Evolutionary conservation across 2,329 filamentous ascomycete species (phyloP).

Genomic region (Fusarium paranaense): DNA sequence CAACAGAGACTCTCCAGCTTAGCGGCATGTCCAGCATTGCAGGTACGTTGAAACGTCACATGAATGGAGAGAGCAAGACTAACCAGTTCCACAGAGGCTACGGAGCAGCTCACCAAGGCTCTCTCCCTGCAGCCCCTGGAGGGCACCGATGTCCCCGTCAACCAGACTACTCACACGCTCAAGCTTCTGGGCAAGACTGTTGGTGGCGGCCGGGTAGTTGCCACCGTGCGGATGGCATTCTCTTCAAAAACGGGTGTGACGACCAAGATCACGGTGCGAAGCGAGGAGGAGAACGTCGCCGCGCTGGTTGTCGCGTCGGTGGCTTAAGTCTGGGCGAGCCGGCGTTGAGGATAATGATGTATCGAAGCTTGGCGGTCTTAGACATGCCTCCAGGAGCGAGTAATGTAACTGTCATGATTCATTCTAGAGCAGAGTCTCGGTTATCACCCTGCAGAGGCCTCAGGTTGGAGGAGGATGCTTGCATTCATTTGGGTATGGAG

Average conservation of each 20-base stretch:
- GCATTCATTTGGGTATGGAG: constrained; percentile 15
- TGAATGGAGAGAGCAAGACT: constrained; percentile 16
- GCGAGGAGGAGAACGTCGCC: constrained; percentile 93
- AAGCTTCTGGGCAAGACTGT: constrained; percentile 97
- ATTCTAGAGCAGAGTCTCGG: constrained; percentile 21
- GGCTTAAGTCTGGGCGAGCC: constrained; percentile 65
- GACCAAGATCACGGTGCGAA: constrained; percentile 92
- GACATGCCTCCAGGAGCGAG: constrained; percentile 38
- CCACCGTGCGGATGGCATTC: constrained; percentile 91
- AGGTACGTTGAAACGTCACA: constrained; percentile 67
- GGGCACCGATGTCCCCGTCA: constrained; percentile 90
- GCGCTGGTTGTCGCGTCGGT: constrained; percentile 86
- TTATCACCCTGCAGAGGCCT: constrained; percentile 5
- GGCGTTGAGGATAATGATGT: constrained; percentile 53
- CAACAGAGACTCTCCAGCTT: constrained; percentile 90
- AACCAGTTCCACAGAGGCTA: constrained; percentile 75
- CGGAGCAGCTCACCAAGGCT: constrained; percentile 86
- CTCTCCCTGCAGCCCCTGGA: constrained; percentile 94
- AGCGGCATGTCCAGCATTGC: constrained; percentile 91
- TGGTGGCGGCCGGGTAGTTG: constrained; percentile 87
- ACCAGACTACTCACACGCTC: constrained; percentile 90
- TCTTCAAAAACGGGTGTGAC: constrained; percentile 93
- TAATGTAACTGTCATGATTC: constrained; percentile 42
- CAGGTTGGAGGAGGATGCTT: not conserved
- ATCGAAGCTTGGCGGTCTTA: constrained; percentile 47